Percentiles rank a stretch among this genome's conserved stretches.
phyloP scores from a whole-genome alignment of 177 flowering plant genomes.

The Vitis hybrid region DNA sequence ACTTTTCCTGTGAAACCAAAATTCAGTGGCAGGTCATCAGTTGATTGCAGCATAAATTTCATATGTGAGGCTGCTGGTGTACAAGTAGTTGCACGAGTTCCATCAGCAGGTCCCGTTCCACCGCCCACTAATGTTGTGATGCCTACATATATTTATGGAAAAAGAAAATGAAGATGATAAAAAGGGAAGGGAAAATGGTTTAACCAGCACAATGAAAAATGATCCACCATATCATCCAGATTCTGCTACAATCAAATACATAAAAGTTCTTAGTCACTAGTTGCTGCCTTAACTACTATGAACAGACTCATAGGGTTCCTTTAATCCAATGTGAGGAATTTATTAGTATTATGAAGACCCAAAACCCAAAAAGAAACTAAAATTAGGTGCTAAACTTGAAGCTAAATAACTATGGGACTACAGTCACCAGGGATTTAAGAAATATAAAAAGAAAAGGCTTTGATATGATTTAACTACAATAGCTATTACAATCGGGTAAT shows the following conservation, averaged over 20 bases:
- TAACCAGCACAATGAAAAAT: not conserved
- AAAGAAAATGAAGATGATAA: not conserved
- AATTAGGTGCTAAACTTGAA: too few relatives aligned
- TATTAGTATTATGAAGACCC: too few relatives aligned
- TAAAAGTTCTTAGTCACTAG: not conserved
- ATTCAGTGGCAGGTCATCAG: slow-evolving; percentile 90
- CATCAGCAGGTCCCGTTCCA: slow-evolving; percentile 96
- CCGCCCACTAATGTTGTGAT: slow-evolving; percentile 95
- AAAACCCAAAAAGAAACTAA: too few relatives aligned
- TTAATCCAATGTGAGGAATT: too few relatives aligned
- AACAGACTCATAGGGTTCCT: not conserved
- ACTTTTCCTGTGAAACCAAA: slow-evolving; percentile 98
- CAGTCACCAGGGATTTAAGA: too few relatives aligned
- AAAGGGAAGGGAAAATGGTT: not conserved
- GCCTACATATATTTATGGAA: slow-evolving; percentile 41
- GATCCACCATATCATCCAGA: not conserved
- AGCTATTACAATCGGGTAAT: too few relatives aligned
- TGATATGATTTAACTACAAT: too few relatives aligned
- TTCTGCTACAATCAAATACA: not conserved
- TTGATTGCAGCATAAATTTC: slow-evolving; percentile 90
- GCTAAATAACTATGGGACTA: too few relatives aligned
- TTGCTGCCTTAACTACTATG: not conserved
- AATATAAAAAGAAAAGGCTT: too few relatives aligned
- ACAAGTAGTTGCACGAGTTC: slow-evolving; percentile 97
- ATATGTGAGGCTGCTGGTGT: slow-evolving; percentile 87